phyloP scores from a whole-genome alignment of 225 moss, liverwort and hornwort species.

The Sphagnum contortum region DNA sequence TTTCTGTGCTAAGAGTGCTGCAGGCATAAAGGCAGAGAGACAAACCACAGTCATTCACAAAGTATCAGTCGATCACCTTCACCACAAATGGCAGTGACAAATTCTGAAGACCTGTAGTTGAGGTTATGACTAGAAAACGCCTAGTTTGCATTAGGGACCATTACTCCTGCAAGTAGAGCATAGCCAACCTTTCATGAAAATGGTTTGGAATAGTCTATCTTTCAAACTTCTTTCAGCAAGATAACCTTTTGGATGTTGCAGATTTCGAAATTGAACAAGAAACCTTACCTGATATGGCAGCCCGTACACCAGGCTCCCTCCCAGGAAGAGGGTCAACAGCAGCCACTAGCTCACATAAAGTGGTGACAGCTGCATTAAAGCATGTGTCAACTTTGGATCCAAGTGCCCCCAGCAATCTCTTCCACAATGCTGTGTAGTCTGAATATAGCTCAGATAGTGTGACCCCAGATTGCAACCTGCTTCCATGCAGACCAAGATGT shows the following conservation, averaged over 20 bases:
- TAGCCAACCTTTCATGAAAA: too few relatives aligned
- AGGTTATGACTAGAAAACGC: too few relatives aligned
- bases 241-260: too few relatives aligned
- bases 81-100: too few relatives aligned
- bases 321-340: slow-evolving; percentile 50
- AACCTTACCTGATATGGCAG: slow-evolving; percentile 26
- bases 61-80: not conserved
- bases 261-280: too few relatives aligned
- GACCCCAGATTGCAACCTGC: slow-evolving; percentile 38
- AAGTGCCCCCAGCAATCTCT: slow-evolving; percentile 26
- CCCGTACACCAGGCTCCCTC: slow-evolving; percentile 37
- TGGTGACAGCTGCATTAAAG: slow-evolving; percentile 39
- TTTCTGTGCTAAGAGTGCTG: slow-evolving; percentile 45
- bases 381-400: slow-evolving; percentile 32
- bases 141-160: too few relatives aligned
- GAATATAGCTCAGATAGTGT: slow-evolving; percentile 45
- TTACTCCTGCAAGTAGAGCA: too few relatives aligned
- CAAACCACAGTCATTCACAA: not conserved
- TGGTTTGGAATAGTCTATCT: too few relatives aligned
- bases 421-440: slow-evolving; percentile 25
- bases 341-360: slow-evolving; percentile 34
- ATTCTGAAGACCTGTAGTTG: too few relatives aligned
- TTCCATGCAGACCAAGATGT: not conserved
- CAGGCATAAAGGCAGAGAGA: slow-evolving; percentile 22
- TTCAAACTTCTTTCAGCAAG: too few relatives aligned